Conservation (phyloP, 176 grass and related monocot genomes). For the Phoenix dactylifera region DNA sequence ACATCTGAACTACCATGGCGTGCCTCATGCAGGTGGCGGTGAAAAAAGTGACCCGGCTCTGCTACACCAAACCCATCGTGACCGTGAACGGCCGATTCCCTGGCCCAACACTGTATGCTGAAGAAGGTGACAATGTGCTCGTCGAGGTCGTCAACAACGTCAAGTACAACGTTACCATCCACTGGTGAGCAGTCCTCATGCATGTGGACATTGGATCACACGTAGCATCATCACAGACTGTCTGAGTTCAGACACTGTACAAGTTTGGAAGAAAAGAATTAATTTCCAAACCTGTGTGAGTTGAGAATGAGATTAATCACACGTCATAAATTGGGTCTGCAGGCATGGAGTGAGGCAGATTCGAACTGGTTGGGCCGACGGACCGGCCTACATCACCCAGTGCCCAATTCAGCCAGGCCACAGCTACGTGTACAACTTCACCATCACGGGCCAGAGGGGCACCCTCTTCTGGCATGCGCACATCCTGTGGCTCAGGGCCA, state of each 20-base stretch:
- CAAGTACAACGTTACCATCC: constrained; percentile 7
- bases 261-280: too few relatives aligned
- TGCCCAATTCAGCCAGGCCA: constrained; percentile 5
- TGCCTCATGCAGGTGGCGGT: constrained; percentile 33
- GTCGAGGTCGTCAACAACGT: constrained; percentile 19
- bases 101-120: constrained; percentile 41
- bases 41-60: constrained; percentile 40
- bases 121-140: constrained; percentile 57
- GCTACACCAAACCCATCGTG: constrained; percentile 53
- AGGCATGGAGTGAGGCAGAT: constrained; percentile 14
- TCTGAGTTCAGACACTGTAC: too few relatives aligned
- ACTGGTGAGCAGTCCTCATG: background rate
- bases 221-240: too few relatives aligned
- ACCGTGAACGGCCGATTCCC: constrained; percentile 58
- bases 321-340: background rate
- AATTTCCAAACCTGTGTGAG: too few relatives aligned
- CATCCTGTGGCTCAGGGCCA: constrained; percentile 3
- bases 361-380: constrained; percentile 3
- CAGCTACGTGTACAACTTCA: constrained; percentile 12
- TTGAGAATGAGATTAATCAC: too few relatives aligned
- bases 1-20: too few relatives aligned
- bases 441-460: constrained; percentile 8
- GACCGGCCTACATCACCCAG: constrained; percentile 7
- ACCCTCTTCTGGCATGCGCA: constrained; percentile 10
- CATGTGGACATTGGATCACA: too few relatives aligned